A percentile compares a stretch with the other conserved stretches of the same genome.
Conservation (phyloP, 1,284 basidiomycete genomes). For the Tylopilus sp. region DNA sequence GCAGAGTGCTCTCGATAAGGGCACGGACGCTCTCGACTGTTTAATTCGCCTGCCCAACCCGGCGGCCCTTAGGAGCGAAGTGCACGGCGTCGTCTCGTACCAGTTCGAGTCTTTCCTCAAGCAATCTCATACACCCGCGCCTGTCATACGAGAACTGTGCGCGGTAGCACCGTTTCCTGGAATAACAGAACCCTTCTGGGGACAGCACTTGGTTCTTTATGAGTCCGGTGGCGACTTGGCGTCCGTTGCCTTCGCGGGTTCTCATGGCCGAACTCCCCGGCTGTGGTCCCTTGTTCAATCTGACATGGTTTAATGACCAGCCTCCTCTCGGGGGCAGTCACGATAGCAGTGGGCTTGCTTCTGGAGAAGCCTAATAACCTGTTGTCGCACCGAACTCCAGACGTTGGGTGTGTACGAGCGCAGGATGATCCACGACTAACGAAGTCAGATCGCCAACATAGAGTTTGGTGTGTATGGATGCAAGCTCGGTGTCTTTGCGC, state of each 20-base stretch:
- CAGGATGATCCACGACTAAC: slow-evolving; percentile 17
- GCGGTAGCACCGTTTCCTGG: slow-evolving; percentile 13
- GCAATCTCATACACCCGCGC: background rate
- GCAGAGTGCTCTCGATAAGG: slow-evolving; percentile 4
- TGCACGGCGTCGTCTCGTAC: slow-evolving; percentile 3
- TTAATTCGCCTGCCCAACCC: slow-evolving; percentile 1
- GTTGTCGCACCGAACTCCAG: background rate
- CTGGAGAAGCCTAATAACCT: background rate
- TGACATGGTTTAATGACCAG: background rate
- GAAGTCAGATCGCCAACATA: slow-evolving; percentile 16
- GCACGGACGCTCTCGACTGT: background rate
- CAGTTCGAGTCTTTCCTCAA: slow-evolving; percentile 8
- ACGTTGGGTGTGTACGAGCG: background rate
- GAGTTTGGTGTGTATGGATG: background rate
- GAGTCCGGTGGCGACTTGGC: slow-evolving; percentile 17
- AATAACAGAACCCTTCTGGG: slow-evolving; percentile 10
- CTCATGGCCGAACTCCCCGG: slow-evolving; percentile 16
- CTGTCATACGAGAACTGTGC: slow-evolving; percentile 14
- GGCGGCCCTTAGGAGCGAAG: slow-evolving; percentile 8
- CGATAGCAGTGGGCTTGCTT: background rate
- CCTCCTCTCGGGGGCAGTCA: background rate
- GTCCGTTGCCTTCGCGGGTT: slow-evolving; percentile 16
- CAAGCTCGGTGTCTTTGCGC: background rate
- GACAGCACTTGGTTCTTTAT: background rate
- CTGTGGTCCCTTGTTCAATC: slow-evolving; percentile 1